Conservation (phyloP, 2,329 filamentous ascomycete genomes). For the Xylariaceae sp. region DNA sequence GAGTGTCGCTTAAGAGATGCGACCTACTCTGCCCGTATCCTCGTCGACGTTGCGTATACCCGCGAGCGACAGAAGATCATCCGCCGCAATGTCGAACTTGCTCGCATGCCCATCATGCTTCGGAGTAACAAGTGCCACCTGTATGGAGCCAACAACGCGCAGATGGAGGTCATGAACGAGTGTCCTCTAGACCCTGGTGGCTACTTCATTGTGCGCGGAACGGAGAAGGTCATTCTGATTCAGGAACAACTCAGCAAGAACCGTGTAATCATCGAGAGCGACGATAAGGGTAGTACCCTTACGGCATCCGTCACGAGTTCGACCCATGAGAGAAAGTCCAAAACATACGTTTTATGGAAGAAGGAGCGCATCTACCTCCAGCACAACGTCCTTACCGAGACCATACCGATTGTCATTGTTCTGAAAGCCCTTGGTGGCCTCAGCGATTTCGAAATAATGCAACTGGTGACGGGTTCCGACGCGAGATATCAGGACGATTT, state of each 20-base stretch:
- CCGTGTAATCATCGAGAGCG: conserved; percentile 91
- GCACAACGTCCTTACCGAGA: conserved; percentile 89
- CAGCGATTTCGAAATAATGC: conserved; percentile 90
- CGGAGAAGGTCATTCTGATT: conserved; percentile 97
- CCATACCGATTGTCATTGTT: conserved; percentile 90
- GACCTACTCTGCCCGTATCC: conserved; percentile 94
- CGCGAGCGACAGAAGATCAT: conserved; percentile 72
- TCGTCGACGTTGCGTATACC: conserved; percentile 87
- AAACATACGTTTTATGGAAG: conserved; percentile 91
- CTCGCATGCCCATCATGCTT: conserved; percentile 93
- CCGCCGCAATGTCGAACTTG: conserved; percentile 72
- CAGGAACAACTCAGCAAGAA: conserved; percentile 99
- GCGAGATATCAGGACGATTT: conserved; percentile 91
- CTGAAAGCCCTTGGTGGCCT: conserved; percentile 91
- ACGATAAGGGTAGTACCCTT: conserved; percentile 86
- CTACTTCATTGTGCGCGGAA: conserved; percentile 96
- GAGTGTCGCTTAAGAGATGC: conserved; percentile 95
- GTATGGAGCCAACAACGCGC: conserved; percentile 71
- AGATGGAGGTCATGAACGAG: conserved; percentile 92
- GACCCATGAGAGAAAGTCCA: conserved; percentile 95
- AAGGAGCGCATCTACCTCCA: conserved; percentile 85
- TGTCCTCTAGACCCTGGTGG: conserved; percentile 94
- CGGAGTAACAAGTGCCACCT: conserved; percentile 91
- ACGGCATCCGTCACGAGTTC: conserved; percentile 96
- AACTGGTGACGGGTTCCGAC: conserved; percentile 83